Conservation (phyloP, 805 yeast genomes). For the Metschnikowia drakensbergensis region DNA sequence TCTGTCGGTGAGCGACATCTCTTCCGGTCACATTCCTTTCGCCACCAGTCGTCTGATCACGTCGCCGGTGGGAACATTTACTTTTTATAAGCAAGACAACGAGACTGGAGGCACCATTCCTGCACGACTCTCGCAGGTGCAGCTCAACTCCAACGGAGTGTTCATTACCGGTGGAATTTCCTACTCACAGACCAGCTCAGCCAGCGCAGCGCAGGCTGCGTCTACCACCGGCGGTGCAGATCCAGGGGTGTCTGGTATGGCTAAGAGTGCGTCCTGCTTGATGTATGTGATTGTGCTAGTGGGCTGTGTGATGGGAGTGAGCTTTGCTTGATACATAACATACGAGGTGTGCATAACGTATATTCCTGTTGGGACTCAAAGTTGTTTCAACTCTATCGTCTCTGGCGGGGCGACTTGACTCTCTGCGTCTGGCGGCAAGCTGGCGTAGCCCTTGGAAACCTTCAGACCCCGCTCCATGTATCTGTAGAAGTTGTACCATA, state of each 20-base stretch:
- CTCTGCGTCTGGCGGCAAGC: constrained; percentile 10
- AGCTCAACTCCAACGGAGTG: constrained; percentile 27
- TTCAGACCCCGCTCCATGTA: constrained; percentile 21
- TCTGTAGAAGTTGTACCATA: constrained; percentile 76
- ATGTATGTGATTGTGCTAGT: constrained; percentile 2
- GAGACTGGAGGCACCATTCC: constrained; percentile 18
- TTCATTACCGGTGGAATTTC: constrained; percentile 19
- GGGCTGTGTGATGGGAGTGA: constrained; percentile 9
- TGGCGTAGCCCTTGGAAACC: constrained; percentile 9
- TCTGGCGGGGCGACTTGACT: constrained; percentile 8
- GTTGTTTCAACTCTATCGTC: constrained; percentile 15
- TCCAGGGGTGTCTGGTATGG: not conserved
- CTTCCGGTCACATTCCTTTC: constrained; percentile 48
- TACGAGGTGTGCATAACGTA: too few relatives aligned
- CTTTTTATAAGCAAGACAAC: constrained; percentile 11
- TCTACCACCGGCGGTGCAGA: constrained; percentile 9
- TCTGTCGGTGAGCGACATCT: constrained; percentile 25
- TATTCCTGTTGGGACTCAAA: not conserved
- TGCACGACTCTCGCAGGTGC: constrained; percentile 24
- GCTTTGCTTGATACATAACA: not conserved
- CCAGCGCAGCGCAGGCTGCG: constrained; percentile 20
- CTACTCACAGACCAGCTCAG: constrained; percentile 6
- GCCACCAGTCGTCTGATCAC: constrained; percentile 26
- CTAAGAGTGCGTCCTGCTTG: not conserved
- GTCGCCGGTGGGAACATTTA: constrained; percentile 7